Evolutionary conservation across 768 basidiomycete genomes (phyloP), one percentile per base, ranked within the genome.

Genomic region (Termitomyces sp.): DNA sequence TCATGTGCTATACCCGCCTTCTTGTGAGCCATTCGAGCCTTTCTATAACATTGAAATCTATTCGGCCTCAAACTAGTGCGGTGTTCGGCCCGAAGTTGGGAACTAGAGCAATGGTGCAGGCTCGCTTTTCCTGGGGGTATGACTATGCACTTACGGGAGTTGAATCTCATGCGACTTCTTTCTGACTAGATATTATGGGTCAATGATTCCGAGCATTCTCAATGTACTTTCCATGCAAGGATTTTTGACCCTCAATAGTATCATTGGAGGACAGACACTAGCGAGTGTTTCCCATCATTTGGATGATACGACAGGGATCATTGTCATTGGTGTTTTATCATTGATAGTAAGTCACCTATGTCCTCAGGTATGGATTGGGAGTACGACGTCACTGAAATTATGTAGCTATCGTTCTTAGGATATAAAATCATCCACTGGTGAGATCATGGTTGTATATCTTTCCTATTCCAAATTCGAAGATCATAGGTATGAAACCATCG

Each of bases 11-110:
- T 86, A 23, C 85, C 86, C 5, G 82, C 83, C 9, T 84, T 82
- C 63, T 76, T 87, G 83, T 83, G 62, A 60, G 81, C 70, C 27
- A 21, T 21, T 6, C 16, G 35, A 6, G 35, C 6, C 9, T 30
- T 32, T 14, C 5, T 27, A 6, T 6, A 16, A 43, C 3, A 17
- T 46, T 28, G 3, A 30, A 10, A 44, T 19, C 9, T 17, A 17
- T 40, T 46, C 56, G 10, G 48, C 19, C 52, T 21, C 3, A 16
- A 25, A 23, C 19, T 49, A 78, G 78, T 54, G 74, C 73, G n/a
- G 83, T 85, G 3, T 90, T 89, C 71, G 89, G 91, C 11, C 89
- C 91, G 0, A 85, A 84, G 66, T 73, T 88, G 0, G 91, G 91
- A n/a, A 80, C 87, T 64, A 77, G 91, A 19, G 87, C 87, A 54